Evolutionary conservation across 371 early-diverging fungal species (phyloP).

Genomic region (Apophysomyces variabilis): DNA sequence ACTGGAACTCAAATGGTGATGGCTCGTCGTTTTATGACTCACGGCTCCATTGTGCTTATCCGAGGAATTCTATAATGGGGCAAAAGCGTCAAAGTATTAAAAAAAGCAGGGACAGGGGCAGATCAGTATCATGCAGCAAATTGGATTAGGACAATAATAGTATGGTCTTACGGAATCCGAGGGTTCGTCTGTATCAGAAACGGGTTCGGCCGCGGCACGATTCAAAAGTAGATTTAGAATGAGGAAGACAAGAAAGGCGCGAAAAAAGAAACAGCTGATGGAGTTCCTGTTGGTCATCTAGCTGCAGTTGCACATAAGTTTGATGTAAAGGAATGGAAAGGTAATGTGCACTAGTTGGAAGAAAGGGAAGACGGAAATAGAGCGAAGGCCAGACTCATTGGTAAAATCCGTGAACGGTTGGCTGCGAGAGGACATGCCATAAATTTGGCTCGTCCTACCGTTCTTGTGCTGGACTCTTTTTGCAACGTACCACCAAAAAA

Average conservation of each 20-base stretch:
- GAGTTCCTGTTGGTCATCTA: conserved; percentile 29
- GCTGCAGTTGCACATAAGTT: conserved; percentile 20
- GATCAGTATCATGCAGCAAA: neutral
- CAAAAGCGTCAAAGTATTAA: neutral
- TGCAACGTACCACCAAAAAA: conserved; percentile 15
- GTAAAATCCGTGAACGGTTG: conserved; percentile 7
- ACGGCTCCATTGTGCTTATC: no score
- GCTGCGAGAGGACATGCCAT: conserved; percentile 12
- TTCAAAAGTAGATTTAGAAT: conserved; percentile 19
- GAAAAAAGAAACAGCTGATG: conserved; percentile 19
- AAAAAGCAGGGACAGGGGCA: neutral
- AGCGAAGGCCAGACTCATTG: conserved; percentile 17
- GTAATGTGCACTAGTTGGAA: conserved; percentile 13
- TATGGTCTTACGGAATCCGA: neutral
- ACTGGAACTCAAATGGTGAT: conserved; percentile 1
- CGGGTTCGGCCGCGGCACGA: conserved; percentile 16
- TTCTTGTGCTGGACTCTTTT: conserved; percentile 18
- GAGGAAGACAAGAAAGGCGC: conserved; percentile 23
- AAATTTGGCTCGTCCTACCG: conserved; percentile 28
- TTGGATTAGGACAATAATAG: neutral
- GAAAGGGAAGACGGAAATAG: conserved; percentile 22
- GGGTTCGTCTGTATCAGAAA: neutral
- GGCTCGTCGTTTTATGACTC: neutral
- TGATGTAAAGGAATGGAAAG: conserved; percentile 18
- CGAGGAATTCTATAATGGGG: no score